Percentiles rank a stretch among this genome's conserved stretches.
Evolutionary conservation across 306 rosid genomes (phyloP).

Genomic region (Corylus avellana): DNA sequence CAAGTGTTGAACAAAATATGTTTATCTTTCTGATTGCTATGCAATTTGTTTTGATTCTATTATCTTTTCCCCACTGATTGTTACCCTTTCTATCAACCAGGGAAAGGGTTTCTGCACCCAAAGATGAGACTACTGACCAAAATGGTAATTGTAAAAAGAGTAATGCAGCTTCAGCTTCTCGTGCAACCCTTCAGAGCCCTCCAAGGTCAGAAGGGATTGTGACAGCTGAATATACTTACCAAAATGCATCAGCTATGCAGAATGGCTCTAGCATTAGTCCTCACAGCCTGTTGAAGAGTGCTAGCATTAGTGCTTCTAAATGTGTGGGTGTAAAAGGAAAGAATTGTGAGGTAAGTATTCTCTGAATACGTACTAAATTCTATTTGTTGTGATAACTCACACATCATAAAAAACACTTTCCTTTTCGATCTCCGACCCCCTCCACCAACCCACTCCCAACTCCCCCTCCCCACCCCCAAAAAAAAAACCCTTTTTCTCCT

Average conservation of each 20-base stretch:
- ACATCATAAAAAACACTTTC: neutral
- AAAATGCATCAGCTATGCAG: conserved; percentile 32
- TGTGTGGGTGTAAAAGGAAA: conserved; percentile 32
- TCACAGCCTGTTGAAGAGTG: conserved; percentile 42
- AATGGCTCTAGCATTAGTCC: conserved; percentile 35
- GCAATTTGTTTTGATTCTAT: neutral
- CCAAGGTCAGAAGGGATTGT: conserved; percentile 29
- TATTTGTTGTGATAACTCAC: neutral
- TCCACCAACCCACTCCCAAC: neutral
- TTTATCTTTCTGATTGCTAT: neutral
- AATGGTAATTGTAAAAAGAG: conserved; percentile 20
- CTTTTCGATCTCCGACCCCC: neutral
- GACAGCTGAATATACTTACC: conserved; percentile 16
- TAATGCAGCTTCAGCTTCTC: conserved; percentile 39
- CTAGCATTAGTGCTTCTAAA: conserved; percentile 44
- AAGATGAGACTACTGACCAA: conserved; percentile 40
- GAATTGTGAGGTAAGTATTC: conserved; percentile 27
- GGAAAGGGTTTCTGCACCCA: conserved; percentile 46
- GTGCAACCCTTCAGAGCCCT: conserved; percentile 46
- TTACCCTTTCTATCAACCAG: conserved; percentile 24
- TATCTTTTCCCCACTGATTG: neutral
- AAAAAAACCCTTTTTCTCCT: no score
- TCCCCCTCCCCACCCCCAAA: neutral
- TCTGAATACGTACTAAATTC: neutral
- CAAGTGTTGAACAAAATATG: conserved; percentile 7